Evolutionary conservation across 345 rosid genomes (phyloP).

Genomic region (Physaria fendleri): DNA sequence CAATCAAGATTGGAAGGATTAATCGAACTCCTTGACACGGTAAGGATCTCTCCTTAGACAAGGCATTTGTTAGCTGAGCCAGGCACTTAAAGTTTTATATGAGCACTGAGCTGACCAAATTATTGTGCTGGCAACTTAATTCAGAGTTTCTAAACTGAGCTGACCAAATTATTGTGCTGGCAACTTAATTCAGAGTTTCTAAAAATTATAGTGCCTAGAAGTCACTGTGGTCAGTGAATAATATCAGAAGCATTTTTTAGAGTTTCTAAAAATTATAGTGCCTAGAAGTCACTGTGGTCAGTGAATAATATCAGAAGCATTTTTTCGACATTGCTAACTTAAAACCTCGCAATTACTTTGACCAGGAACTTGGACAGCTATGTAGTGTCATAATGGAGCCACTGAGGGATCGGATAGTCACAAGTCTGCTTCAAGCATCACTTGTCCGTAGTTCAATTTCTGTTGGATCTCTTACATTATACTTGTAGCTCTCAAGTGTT

Average conservation of each 20-base stretch:
- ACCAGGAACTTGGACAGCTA: constrained; percentile 80
- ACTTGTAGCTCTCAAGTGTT: constrained; percentile 13
- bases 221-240: not conserved
- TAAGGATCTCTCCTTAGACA: constrained; percentile 31
- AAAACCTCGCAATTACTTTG: constrained; percentile 6
- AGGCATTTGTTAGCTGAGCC: not conserved
- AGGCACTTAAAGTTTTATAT: not conserved
- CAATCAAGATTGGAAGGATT: constrained; percentile 75
- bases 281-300: constrained; percentile 1
- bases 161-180: not conserved
- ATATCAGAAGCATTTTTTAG: not conserved
- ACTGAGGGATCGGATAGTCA: constrained; percentile 84
- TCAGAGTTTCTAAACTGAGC: no score
- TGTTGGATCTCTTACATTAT: not conserved
- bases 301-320: not conserved
- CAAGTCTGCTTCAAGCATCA: constrained; percentile 93
- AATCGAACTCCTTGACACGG: constrained; percentile 75
- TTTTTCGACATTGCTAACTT: constrained; percentile 9
- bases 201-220: constrained; percentile 2
- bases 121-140: constrained; percentile 1
- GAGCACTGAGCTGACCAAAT: not conserved
- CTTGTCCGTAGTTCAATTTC: constrained; percentile 47
- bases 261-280: not conserved
- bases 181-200: not conserved
- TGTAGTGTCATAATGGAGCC: constrained; percentile 80